Evolutionary conservation across 208 protist species (phyloP), one percentile per base, ranked within the genome.

Genomic region (Strigomonas culicis): DNA sequence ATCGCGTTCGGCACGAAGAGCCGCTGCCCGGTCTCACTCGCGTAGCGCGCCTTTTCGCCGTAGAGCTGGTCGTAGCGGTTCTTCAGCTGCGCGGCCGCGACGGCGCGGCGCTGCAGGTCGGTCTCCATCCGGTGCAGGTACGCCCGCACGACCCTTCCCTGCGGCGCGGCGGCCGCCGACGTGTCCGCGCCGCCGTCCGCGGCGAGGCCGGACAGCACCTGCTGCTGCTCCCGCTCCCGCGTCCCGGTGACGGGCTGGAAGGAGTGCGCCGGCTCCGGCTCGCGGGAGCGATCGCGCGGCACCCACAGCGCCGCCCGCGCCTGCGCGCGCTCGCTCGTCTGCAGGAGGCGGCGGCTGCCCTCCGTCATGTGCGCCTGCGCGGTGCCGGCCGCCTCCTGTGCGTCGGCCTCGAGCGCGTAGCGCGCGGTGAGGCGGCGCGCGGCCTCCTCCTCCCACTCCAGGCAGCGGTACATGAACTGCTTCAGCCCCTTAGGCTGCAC

Each of bases 1-100:
- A 86, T 56, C 7, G 79, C 74, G 58, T 92, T 88, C 11, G 85
- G 85, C 7, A 46, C 50, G 68, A 88, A 88, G 57, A 88, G 60
- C 1, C 71, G 85, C 63, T 83, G 74, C 10, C 79, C 85, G 15
- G 85, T 88, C 21, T 44, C 56, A 0, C 8, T 43, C 39, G 76
- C 80, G 51, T 75, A 84, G 30, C 30, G 59, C 30, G 61, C 64
- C 60, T 63, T 41, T 24, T 75, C 67, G 27, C 63, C 70, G 56
- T 68, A 60, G 32, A 60, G 55, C 10, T 8, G 55, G 63, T 71
- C 69, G 55, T 66, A 76, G 51, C 68, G 67, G 19, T 60, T 59
- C 31, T 64, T 68, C 27, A 76, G 70, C 28, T 49, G 31, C 50
- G 67, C 74, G 10, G 70, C 79, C 1, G 31, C 43, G 49, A 68